Conservation (phyloP, 2,329 filamentous ascomycete species). For the Exophiala alcalophila region DNA sequence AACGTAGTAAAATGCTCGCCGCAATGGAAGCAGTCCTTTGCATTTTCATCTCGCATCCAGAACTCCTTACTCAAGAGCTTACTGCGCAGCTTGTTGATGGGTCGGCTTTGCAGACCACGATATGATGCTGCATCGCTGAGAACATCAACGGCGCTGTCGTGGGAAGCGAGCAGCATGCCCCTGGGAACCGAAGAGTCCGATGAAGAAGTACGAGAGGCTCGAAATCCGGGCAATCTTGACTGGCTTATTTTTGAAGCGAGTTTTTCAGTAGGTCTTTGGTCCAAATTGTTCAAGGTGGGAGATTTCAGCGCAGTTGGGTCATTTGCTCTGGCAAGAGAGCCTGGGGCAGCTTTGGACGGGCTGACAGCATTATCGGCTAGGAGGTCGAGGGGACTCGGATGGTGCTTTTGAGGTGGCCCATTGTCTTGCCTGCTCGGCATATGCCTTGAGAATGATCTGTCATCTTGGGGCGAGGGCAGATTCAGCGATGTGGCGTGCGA, state of each 20-base stretch:
- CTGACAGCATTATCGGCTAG: slow-evolving; percentile 27
- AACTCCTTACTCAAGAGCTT: slow-evolving; percentile 92
- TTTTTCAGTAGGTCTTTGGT: slow-evolving; percentile 33
- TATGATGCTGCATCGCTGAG: slow-evolving; percentile 13
- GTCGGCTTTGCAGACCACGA: slow-evolving; percentile 34
- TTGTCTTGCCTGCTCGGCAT: slow-evolving; percentile 15
- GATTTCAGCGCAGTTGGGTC: slow-evolving; percentile 22
- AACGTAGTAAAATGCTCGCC: slow-evolving; percentile 89
- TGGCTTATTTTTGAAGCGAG: slow-evolving; percentile 41
- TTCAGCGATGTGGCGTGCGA: slow-evolving; percentile 7
- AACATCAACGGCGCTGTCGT: slow-evolving; percentile 38
- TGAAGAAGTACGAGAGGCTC: slow-evolving; percentile 41
- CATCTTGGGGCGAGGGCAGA: slow-evolving; percentile 9
- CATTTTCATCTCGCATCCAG: slow-evolving; percentile 99
- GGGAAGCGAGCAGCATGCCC: slow-evolving; percentile 4
- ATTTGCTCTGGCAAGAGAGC: slow-evolving; percentile 4
- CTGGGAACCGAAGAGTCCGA: slow-evolving; percentile 34
- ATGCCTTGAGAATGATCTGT: slow-evolving; percentile 14
- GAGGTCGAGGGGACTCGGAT: slow-evolving; percentile 33
- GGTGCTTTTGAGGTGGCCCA: slow-evolving; percentile 12
- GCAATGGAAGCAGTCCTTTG: slow-evolving; percentile 94
- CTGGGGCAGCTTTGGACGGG: slow-evolving; percentile 2
- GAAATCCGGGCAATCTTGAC: slow-evolving; percentile 46
- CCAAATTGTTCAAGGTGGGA: slow-evolving; percentile 14
- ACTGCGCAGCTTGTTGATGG: slow-evolving; percentile 67